A percentile compares a stretch with the other conserved stretches of the same genome.
phyloP scores from a whole-genome alignment of 1,284 basidiomycete genomes.

The Cutaneotrichosporon sp. region DNA sequence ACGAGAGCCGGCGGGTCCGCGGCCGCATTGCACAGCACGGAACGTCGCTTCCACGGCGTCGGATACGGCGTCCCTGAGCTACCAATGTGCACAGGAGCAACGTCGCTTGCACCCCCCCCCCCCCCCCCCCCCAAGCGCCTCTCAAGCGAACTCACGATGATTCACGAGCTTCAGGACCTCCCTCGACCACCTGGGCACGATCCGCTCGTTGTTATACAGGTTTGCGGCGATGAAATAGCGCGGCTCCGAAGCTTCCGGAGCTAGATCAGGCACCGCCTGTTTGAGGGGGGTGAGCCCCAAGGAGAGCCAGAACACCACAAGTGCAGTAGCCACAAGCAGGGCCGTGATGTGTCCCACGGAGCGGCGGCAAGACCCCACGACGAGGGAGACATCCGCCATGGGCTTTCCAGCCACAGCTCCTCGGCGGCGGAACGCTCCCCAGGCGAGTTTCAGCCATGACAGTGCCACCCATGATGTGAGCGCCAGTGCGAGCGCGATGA shows the following conservation, averaged over 20 bases:
- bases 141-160: conserved; percentile 24
- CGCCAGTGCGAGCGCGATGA: conserved; percentile 18
- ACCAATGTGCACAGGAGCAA: neutral
- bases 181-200: conserved; percentile 23
- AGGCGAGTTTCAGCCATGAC: conserved; percentile 14
- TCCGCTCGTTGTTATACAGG: conserved; percentile 30
- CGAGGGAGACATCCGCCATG: neutral
- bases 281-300: conserved; percentile 18
- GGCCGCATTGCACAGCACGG: too few species aligned
- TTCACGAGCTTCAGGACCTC: conserved; percentile 22
- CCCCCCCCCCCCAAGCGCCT: too few species aligned
- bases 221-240: conserved; percentile 35
- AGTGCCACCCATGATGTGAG: conserved; percentile 20
- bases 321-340: conserved; percentile 10
- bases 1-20: too few species aligned
- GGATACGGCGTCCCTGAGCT: too few species aligned
- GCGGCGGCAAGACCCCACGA: neutral
- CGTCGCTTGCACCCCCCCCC: too few species aligned
- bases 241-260: neutral
- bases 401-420: neutral
- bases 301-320: conserved; percentile 18
- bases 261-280: conserved; percentile 13
- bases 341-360: neutral
- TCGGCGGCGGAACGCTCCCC: neutral
- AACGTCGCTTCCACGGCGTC: too few species aligned